Percentiles rank a stretch among this genome's conserved stretches.
These are phyloP conservation scores for Leccinum uliginosum DNA, from an alignment of 768 basidiomycete species.

Conservation along the genomic window DNA sequence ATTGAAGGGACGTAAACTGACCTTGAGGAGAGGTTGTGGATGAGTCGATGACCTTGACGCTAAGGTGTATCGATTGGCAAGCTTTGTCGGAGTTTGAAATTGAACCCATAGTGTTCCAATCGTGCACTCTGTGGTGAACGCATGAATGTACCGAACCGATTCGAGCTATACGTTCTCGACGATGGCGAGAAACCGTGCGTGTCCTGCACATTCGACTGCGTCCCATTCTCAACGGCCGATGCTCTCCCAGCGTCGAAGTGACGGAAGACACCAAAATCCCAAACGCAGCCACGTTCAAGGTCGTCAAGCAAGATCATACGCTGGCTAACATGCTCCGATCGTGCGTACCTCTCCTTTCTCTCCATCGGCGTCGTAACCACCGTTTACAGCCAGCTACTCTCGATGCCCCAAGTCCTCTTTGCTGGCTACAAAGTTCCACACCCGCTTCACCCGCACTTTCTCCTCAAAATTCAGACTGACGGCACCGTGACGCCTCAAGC, in stretches of 20 bases:
- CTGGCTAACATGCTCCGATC: conserved; percentile 94
- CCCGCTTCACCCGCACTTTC: conserved; percentile 90
- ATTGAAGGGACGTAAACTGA: conserved; percentile 41
- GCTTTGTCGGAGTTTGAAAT: conserved; percentile 27
- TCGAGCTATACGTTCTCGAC: conserved; percentile 86
- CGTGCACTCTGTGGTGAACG: neutral
- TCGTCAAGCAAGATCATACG: conserved; percentile 97
- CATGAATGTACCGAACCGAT: conserved; percentile 95
- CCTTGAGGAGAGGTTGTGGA: conserved; percentile 59
- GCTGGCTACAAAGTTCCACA: conserved; percentile 99
- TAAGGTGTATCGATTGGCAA: conserved; percentile 1
- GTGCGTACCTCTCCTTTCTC: conserved; percentile 41
- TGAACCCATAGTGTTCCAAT: neutral
- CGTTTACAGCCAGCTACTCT: conserved; percentile 73
- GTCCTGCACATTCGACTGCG: neutral
- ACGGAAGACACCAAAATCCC: conserved; percentile 97
- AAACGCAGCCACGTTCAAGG: conserved; percentile 91
- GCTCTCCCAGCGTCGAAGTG: conserved; percentile 69
- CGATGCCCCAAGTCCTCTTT: conserved; percentile 85
- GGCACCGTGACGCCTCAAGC: conserved; percentile 77
- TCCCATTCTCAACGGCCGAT: conserved; percentile 1
- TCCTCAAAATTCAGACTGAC: conserved; percentile 95
- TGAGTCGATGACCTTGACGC: conserved; percentile 35
- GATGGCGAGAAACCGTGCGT: conserved; percentile 94
- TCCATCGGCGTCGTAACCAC: conserved; percentile 1